phyloP scores from a whole-genome alignment of 305 asterid genomes.

The Fraxinus albicans region DNA sequence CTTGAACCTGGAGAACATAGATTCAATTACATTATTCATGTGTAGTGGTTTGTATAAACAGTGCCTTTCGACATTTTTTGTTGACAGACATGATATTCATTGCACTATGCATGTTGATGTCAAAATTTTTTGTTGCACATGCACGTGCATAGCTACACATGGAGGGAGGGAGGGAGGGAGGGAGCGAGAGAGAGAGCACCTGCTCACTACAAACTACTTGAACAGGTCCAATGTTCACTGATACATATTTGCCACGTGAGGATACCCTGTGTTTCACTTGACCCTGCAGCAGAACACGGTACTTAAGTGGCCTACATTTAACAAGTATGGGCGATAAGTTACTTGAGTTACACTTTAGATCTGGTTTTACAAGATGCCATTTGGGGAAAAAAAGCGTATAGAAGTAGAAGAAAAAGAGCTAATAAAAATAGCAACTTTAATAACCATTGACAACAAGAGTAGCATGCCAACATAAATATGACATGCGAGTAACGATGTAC shows the following conservation, averaged over 20 bases:
- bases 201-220: conserved; percentile 93
- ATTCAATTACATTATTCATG: conserved; percentile 10
- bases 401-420: not conserved
- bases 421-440: not conserved
- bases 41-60: not conserved
- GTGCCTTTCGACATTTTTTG: not conserved
- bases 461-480: not conserved
- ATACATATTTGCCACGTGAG: conserved; percentile 90
- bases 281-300: conserved; percentile 49
- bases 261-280: conserved; percentile 89
- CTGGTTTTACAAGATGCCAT: not conserved
- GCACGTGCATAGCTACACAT: not conserved
- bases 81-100: not conserved
- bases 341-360: not conserved
- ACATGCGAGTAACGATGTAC: not conserved
- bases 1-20: conserved; percentile 79
- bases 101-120: not conserved
- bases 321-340: not conserved
- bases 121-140: not conserved
- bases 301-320: not conserved
- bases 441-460: not conserved
- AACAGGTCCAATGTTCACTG: conserved; percentile 94
- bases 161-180: conserved; percentile 7
- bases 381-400: not conserved
- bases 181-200: conserved; percentile 42